These are phyloP conservation scores for Melanomma pulvis-pyrius DNA, from an alignment of 495 filamentous ascomycete species.

Conservation along the genomic window DNA sequence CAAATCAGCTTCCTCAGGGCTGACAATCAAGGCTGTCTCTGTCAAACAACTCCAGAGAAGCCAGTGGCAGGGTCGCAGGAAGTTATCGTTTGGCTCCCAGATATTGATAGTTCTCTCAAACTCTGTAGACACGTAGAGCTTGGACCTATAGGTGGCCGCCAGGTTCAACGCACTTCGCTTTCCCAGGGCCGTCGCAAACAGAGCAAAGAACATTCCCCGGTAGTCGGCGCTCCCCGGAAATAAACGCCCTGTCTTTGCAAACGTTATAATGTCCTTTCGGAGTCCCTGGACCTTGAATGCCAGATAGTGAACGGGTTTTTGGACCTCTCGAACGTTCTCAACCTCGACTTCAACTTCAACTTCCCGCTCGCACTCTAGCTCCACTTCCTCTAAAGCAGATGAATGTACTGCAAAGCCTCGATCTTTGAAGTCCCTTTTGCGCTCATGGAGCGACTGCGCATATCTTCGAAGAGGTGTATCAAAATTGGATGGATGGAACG, in stretches of 20 bases:
- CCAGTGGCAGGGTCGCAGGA: conserved; percentile 54
- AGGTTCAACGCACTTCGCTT: conserved; percentile 41
- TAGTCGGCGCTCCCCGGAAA: conserved; percentile 35
- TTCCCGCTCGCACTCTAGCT: conserved; percentile 48
- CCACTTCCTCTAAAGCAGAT: conserved; percentile 57
- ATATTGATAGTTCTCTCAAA: conserved; percentile 47
- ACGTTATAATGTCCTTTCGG: conserved; percentile 45
- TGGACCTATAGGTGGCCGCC: conserved; percentile 25
- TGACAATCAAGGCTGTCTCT: conserved; percentile 54
- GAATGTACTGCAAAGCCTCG: conserved; percentile 43
- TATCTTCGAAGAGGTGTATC: conserved; percentile 33
- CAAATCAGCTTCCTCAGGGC: conserved; percentile 58
- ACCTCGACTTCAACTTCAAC: conserved; percentile 53
- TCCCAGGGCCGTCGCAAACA: conserved; percentile 45
- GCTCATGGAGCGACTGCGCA: conserved; percentile 40
- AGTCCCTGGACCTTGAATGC: conserved; percentile 44
- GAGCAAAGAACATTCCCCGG: conserved; percentile 42
- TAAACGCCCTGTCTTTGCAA: conserved; percentile 48
- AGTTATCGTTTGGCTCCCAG: conserved; percentile 44
- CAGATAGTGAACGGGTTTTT: conserved; percentile 43
- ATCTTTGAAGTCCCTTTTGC: conserved; percentile 41
- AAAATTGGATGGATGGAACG: neutral
- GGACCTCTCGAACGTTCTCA: conserved; percentile 55
- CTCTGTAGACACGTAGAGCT: conserved; percentile 48
- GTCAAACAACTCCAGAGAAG: conserved; percentile 47